Conservation (phyloP, 495 filamentous ascomycete species). For the Hypoxylon rickii region DNA sequence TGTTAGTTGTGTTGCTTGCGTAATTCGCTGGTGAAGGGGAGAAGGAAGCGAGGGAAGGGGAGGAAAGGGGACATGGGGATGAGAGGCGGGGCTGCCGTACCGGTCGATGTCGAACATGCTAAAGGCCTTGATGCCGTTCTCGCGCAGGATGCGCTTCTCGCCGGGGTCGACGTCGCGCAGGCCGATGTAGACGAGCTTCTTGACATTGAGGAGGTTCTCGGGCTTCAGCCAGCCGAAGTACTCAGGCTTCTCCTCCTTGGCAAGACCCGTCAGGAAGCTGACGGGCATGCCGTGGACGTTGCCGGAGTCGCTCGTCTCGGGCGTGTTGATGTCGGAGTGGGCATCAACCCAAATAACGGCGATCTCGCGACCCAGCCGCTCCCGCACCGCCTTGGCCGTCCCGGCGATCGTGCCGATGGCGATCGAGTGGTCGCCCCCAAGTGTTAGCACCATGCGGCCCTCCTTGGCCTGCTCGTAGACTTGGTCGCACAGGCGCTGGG, state of each 20-base stretch:
- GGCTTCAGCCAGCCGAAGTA: conserved; percentile 87
- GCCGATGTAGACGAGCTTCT: conserved; percentile 96
- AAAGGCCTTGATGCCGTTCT: conserved; percentile 92
- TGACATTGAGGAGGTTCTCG: conserved; percentile 61
- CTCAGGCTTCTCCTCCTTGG: conserved; percentile 70
- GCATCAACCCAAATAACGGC: conserved; percentile 99
- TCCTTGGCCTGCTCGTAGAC: conserved; percentile 85
- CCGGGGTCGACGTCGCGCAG: conserved; percentile 87
- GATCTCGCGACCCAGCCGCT: conserved; percentile 78
- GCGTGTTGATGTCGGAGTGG: conserved; percentile 96
- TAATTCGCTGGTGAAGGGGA: not conserved
- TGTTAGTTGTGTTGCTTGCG: conserved; percentile 7
- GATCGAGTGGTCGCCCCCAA: conserved; percentile 96
- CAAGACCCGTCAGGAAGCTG: conserved; percentile 84
- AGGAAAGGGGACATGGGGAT: conserved; percentile 20
- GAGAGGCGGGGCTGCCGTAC: conserved; percentile 52
- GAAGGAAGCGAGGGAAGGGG: conserved; percentile 3
- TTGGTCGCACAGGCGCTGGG: conserved; percentile 74
- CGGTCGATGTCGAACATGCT: conserved; percentile 98
- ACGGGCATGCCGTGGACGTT: conserved; percentile 99
- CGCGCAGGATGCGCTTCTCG: conserved; percentile 87
- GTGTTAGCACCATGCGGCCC: conserved; percentile 86
- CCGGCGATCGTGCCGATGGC: conserved; percentile 92
- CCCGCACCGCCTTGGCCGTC: conserved; percentile 79
- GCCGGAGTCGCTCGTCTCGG: conserved; percentile 84